A percentile compares a stretch with the other conserved stretches of the same genome.
Conservation (phyloP, 495 filamentous ascomycete genomes). For the Podospora australis region DNA sequence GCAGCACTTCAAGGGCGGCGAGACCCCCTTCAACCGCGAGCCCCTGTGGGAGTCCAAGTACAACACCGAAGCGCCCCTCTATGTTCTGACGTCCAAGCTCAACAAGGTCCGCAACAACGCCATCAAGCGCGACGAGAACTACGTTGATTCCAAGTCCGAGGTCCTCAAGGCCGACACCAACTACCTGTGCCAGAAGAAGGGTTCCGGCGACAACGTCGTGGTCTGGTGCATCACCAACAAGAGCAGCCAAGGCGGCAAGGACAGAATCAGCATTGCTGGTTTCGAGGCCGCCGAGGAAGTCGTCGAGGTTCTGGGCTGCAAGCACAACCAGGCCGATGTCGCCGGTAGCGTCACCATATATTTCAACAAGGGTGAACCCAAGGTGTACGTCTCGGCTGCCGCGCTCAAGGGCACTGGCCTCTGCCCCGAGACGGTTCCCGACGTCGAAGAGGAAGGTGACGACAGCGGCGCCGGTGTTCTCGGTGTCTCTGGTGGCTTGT, state of each 20-base stretch:
- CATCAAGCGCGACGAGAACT: slow-evolving; percentile 38
- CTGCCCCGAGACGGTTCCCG: slow-evolving; percentile 16
- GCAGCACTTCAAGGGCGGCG: slow-evolving; percentile 57
- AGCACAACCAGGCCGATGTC: slow-evolving; percentile 15
- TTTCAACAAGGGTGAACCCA: slow-evolving; percentile 22
- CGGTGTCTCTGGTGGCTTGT: slow-evolving; percentile 7
- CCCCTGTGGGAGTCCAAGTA: slow-evolving; percentile 65
- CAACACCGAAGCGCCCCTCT: slow-evolving; percentile 51
- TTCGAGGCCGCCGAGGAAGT: slow-evolving; percentile 22
- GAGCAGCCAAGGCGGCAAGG: slow-evolving; percentile 22
- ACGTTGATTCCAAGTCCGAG: slow-evolving; percentile 48
- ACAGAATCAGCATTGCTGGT: slow-evolving; percentile 17
- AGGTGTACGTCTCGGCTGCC: slow-evolving; percentile 13
- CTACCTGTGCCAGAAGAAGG: slow-evolving; percentile 61
- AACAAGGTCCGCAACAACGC: slow-evolving; percentile 59
- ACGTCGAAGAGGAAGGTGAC: slow-evolving; percentile 5
- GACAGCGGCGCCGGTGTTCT: slow-evolving; percentile 5
- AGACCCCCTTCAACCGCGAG: slow-evolving; percentile 63
- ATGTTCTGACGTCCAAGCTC: slow-evolving; percentile 48
- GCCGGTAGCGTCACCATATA: slow-evolving; percentile 19
- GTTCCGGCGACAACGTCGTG: slow-evolving; percentile 47
- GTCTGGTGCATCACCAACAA: slow-evolving; percentile 31
- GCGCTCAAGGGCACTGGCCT: slow-evolving; percentile 18
- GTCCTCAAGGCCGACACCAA: slow-evolving; percentile 48
- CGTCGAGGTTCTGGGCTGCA: slow-evolving; percentile 25